These are phyloP conservation scores for Hemisphaericaspora xylofermentans DNA, from an alignment of 1,139 yeast genomes.

Conservation along the genomic window DNA sequence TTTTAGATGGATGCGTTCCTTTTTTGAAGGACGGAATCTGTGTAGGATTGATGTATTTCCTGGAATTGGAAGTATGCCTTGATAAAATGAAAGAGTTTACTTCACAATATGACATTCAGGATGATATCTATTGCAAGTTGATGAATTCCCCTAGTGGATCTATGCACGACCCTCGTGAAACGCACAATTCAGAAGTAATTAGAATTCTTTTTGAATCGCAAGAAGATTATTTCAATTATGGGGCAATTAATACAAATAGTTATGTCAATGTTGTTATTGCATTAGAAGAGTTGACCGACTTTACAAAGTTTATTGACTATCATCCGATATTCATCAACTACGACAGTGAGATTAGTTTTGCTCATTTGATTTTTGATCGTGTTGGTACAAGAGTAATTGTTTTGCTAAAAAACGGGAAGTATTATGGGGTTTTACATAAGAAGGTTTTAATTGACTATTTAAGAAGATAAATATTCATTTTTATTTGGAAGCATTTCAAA, in stretches of 20 bases:
- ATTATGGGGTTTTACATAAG: slow-evolving; percentile 55
- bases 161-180: slow-evolving; percentile 7
- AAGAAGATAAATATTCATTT: slow-evolving; percentile 17
- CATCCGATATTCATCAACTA: slow-evolving; percentile 52
- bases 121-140: slow-evolving; percentile 36
- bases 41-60: slow-evolving; percentile 51
- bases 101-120: slow-evolving; percentile 25
- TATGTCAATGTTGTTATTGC: slow-evolving; percentile 16
- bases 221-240: slow-evolving; percentile 32
- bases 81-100: slow-evolving; percentile 43
- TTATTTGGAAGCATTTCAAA: not conserved
- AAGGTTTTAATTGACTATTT: slow-evolving; percentile 53
- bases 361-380: slow-evolving; percentile 54
- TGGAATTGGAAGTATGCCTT: slow-evolving; percentile 53
- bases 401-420: slow-evolving; percentile 48
- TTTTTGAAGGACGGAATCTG: slow-evolving; percentile 37
- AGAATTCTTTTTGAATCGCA: slow-evolving; percentile 9
- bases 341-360: slow-evolving; percentile 52
- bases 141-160: slow-evolving; percentile 11
- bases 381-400: slow-evolving; percentile 56
- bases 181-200: slow-evolving; percentile 15
- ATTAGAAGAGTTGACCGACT: slow-evolving; percentile 35
- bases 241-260: slow-evolving; percentile 18
- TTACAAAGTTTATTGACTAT: slow-evolving; percentile 44
- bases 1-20: slow-evolving; percentile 58